These are phyloP conservation scores for Avena insularis DNA, from an alignment of 176 grass and related monocot species.

Conservation along the genomic window DNA sequence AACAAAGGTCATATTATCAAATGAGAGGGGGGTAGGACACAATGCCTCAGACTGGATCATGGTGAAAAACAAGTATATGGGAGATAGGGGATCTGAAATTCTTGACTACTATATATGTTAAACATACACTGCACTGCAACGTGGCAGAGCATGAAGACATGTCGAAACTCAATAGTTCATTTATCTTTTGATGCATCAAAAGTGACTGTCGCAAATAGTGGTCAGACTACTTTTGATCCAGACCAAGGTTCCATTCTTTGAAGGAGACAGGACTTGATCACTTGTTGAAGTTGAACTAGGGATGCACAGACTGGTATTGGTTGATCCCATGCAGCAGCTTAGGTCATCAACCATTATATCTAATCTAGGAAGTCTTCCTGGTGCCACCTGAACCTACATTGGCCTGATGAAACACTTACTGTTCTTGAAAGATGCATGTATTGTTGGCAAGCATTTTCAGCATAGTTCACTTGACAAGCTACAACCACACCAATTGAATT, in stretches of 20 bases:
- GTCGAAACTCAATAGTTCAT: not conserved
- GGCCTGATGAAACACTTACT: not conserved
- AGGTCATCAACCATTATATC: not conserved
- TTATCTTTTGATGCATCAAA: conserved; percentile 29
- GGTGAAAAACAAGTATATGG: not conserved
- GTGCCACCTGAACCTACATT: conserved; percentile 6
- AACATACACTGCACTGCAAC: conserved; percentile 5
- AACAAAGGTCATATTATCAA: conserved; percentile 20
- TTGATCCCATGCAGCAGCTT: not conserved
- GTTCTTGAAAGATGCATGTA: conserved; percentile 27
- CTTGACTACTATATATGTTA: conserved; percentile 17
- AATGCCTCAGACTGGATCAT: not conserved
- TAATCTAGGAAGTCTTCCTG: conserved; percentile 1
- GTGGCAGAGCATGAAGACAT: not conserved
- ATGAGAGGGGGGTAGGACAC: conserved; percentile 1
- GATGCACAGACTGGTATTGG: not conserved
- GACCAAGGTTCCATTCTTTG: not conserved
- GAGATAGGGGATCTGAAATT: conserved; percentile 17
- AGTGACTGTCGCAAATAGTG: not conserved
- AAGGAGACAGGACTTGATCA: not conserved
- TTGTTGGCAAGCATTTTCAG: not conserved
- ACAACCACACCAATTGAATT: not conserved
- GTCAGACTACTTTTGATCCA: not conserved
- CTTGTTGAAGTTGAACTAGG: not conserved
- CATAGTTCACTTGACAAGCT: conserved; percentile 13